Base-by-base conservation (phyloP, 176 grass and related monocot species). In the Neostapfia colusana region DNA sequence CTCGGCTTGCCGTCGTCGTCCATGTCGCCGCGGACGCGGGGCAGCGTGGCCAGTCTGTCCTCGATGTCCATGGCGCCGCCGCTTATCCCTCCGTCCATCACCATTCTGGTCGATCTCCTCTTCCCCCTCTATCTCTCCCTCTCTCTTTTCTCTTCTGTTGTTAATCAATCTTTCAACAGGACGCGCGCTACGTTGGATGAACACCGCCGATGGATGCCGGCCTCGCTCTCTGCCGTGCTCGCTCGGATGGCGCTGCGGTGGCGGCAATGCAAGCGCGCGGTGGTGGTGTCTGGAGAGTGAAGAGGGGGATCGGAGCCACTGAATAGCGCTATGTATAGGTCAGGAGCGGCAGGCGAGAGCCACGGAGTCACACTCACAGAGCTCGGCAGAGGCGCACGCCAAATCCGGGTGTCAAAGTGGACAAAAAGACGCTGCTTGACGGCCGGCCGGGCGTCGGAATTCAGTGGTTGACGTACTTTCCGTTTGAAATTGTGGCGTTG, bases 1-100 rank as follows among this genome's bases (percentile, higher is more conserved):
- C 50, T 93, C 39, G 78, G 70, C 79, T 44, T 82, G 76, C 93
- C 93, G 70, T 97, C 90, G 67, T 97, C 90, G 80, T 92, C 86
- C 26, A 84, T 10, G 36, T 87, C 86, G 73, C 80, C 82, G 5
- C 72, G 49, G 39, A 65, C 38, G 78, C 37, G 28, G 41, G 63
- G 44, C 23, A 58, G 55, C 10, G 55, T 58, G 10, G 2, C 55
- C 55, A 12, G 3, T 8, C 23, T 9, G 10, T 58, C 23, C 64
- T 77, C 84, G 65, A 86, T 18, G 11, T 75, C 75, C 81, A 88
- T 84, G 69, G 63, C 63, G 40, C 58, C 70, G 54, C 48, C 23
- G n/a, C 5, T 57, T 15, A 58, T 13, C 18, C 50, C 50, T 53
- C 50, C 50, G 50, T 18, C 50, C 53, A 23, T 56, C n/a, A 24